phyloP scores from a whole-genome alignment of 352 stramenopile genomes.

The Pythium insidiosum region DNA sequence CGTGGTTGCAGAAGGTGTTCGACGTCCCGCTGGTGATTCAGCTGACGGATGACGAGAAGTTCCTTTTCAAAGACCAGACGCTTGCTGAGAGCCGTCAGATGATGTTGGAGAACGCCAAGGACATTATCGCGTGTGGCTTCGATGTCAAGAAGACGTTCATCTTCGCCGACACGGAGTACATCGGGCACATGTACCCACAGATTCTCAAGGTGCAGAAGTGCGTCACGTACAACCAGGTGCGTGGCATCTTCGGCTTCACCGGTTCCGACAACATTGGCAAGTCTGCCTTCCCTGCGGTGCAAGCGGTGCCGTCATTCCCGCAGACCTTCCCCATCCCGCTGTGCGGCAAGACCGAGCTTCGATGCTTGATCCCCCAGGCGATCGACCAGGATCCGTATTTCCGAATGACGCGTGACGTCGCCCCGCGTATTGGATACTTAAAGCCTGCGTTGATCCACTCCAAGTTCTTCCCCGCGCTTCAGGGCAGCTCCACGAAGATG shows the following conservation, averaged over 20 bases:
- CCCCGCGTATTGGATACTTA: constrained; percentile 93
- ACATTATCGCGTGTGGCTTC: constrained; percentile 99
- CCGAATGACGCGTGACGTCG: constrained; percentile 98
- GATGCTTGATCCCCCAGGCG: constrained; percentile 98
- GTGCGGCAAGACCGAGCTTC: constrained; percentile 81
- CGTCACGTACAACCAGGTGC: constrained; percentile 96
- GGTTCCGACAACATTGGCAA: constrained; percentile 98
- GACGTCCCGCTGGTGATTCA: constrained; percentile 99
- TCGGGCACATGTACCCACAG: constrained; percentile 98
- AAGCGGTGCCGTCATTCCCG: constrained; percentile 97
- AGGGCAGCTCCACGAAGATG: constrained; percentile 98
- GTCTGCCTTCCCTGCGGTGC: constrained; percentile 97
- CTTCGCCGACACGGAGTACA: constrained; percentile 99
- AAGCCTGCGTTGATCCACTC: constrained; percentile 99
- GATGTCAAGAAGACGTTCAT: constrained; percentile 99
- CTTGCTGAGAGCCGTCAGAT: constrained; percentile 87
- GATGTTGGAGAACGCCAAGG: constrained; percentile 98
- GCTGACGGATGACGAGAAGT: constrained; percentile 99
- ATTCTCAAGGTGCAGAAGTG: constrained; percentile 99
- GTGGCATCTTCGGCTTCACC: constrained; percentile 99
- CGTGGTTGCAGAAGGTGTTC: constrained; percentile 98
- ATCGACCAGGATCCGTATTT: constrained; percentile 99
- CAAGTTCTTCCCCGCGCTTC: constrained; percentile 99
- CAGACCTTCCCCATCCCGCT: constrained; percentile 94
- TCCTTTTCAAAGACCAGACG: constrained; percentile 98